Conservation (phyloP, 345 rosid species). For the Aquilaria malaccensis region DNA sequence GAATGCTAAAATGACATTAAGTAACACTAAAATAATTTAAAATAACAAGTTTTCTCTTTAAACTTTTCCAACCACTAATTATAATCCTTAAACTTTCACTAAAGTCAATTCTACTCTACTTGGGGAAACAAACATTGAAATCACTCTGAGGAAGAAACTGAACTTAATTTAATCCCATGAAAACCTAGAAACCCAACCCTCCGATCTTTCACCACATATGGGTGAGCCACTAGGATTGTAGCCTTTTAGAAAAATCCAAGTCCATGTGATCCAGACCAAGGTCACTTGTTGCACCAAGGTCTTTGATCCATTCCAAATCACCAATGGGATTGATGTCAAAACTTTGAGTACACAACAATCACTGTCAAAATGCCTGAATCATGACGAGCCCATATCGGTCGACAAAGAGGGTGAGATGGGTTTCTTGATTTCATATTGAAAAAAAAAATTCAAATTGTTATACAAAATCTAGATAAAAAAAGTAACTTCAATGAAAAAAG, state of each 20-base stretch:
- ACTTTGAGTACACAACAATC: background rate
- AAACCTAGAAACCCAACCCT: too few relatives aligned
- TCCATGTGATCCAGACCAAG: slow-evolving; percentile 26
- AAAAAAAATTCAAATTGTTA: too few relatives aligned
- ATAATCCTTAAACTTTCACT: too few relatives aligned
- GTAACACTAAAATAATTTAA: too few relatives aligned
- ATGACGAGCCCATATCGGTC: background rate
- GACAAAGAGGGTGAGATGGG: slow-evolving; percentile 5
- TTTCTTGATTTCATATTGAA: slow-evolving; percentile 13
- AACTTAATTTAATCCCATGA: slow-evolving; percentile 5
- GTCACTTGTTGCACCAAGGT: slow-evolving; percentile 24
- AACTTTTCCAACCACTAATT: too few relatives aligned
- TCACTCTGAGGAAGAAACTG: slow-evolving; percentile 36
- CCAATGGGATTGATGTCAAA: background rate
- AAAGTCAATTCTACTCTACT: slow-evolving; percentile 18
- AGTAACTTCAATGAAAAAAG: too few relatives aligned
- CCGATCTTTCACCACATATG: background rate
- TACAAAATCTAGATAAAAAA: too few relatives aligned
- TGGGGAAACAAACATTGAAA: slow-evolving; percentile 65
- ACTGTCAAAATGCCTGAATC: background rate
- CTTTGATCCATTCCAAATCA: slow-evolving; percentile 4
- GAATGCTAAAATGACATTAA: too few relatives aligned
- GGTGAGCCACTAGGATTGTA: slow-evolving; percentile 3
- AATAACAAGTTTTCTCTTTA: too few relatives aligned
- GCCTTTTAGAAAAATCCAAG: background rate